Evolutionary conservation across 2,329 filamentous ascomycete species (phyloP).

Genomic region (Diaporthe vaccinii): DNA sequence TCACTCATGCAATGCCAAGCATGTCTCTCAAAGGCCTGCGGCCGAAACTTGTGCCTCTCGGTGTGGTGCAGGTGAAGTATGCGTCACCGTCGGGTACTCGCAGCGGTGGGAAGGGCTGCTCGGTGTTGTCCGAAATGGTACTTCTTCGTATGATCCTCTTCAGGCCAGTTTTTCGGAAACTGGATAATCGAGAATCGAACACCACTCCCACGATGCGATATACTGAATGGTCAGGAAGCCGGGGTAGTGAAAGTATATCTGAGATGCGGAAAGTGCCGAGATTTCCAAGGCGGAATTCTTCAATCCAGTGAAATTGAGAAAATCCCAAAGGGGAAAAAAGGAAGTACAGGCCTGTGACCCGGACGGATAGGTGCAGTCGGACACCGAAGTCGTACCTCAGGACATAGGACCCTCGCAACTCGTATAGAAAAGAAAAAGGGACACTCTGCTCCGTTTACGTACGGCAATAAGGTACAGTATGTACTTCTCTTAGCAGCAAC

Average conservation of each 20-base stretch:
- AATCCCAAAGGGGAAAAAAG: not conserved
- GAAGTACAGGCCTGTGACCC: conserved; percentile 1
- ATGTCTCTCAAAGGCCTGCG: conserved; percentile 19
- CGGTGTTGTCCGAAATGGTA: not conserved
- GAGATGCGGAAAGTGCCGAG: not conserved
- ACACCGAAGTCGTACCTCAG: conserved; percentile 7
- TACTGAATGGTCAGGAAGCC: not conserved
- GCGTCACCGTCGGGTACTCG: conserved; percentile 17
- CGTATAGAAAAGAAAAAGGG: not conserved
- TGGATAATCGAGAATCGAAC: not conserved
- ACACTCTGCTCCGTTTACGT: not conserved
- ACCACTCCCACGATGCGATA: not conserved
- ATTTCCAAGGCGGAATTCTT: not conserved
- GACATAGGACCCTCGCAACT: conserved; percentile 3
- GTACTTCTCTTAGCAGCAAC: not conserved
- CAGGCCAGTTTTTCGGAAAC: not conserved
- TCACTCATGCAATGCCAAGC: conserved; percentile 24
- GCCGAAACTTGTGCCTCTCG: not conserved
- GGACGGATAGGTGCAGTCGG: conserved; percentile 10
- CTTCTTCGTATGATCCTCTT: not conserved
- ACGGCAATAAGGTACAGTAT: not conserved
- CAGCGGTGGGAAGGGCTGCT: conserved; percentile 11
- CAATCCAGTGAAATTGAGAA: conserved; percentile 5
- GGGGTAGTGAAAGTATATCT: not conserved
- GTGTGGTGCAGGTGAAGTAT: not conserved